Evolutionary conservation across 2,329 filamentous ascomycete genomes (phyloP).

Genomic region (Diaporthe sp.): DNA sequence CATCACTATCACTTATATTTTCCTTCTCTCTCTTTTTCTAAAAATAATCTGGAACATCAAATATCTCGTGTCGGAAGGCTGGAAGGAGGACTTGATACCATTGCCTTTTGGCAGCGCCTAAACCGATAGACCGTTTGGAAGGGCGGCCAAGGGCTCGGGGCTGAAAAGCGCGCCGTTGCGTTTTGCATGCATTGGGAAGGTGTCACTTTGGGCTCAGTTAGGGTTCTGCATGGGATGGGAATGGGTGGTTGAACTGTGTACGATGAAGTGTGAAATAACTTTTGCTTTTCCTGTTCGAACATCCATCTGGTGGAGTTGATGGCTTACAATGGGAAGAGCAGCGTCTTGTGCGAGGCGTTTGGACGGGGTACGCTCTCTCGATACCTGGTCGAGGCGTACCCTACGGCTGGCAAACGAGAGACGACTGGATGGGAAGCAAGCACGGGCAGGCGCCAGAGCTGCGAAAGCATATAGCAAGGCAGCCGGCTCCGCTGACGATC

Average conservation of each 20-base stretch:
- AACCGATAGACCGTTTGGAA: constrained; percentile 8
- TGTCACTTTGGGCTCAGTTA: constrained; percentile 31
- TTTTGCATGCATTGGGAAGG: constrained; percentile 36
- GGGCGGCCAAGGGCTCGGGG: constrained; percentile 24
- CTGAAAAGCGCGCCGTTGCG: constrained; percentile 34
- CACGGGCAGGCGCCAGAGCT: constrained; percentile 28
- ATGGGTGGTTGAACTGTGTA: constrained; percentile 34
- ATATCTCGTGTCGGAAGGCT: constrained; percentile 7
- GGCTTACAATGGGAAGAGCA: constrained; percentile 3
- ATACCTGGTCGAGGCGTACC: background rate
- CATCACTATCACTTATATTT: constrained; percentile 29
- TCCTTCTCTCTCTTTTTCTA: background rate
- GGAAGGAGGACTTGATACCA: constrained; percentile 34
- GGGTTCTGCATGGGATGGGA: constrained; percentile 33
- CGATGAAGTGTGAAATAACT: constrained; percentile 34
- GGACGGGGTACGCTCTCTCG: background rate
- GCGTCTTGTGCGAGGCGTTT: constrained; percentile 1
- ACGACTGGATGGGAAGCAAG: constrained; percentile 6
- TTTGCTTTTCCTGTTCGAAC: constrained; percentile 21
- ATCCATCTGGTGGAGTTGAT: constrained; percentile 20
- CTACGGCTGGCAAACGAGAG: constrained; percentile 27
- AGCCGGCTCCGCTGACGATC: constrained; percentile 27
- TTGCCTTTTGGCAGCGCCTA: constrained; percentile 7
- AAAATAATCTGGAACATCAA: background rate
- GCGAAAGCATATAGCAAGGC: constrained; percentile 32